Conservation (phyloP, 202 grass and related monocot species). For the Panicum hallii region DNA sequence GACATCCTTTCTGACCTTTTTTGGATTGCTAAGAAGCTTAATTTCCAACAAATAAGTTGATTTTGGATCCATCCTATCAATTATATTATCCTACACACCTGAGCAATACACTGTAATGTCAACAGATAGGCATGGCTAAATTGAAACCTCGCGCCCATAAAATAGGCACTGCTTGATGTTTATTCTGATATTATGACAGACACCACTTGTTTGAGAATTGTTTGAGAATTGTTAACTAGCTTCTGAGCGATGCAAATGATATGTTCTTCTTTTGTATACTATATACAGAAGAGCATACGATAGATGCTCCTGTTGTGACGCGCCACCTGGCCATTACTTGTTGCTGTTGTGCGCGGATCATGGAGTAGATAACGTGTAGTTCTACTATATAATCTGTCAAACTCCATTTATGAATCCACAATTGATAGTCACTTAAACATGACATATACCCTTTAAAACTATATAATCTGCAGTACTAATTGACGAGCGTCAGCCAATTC, state of each 20-base stretch:
- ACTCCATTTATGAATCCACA: slow-evolving; percentile 27
- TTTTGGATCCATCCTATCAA: too few species aligned
- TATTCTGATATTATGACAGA: too few species aligned
- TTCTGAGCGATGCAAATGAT: not conserved
- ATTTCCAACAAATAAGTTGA: too few species aligned
- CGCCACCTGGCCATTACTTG: not conserved
- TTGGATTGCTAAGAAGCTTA: too few species aligned
- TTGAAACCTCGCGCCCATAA: too few species aligned
- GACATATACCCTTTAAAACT: not conserved
- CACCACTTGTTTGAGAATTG: too few species aligned
- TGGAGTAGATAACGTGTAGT: not conserved
- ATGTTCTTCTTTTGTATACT: not conserved
- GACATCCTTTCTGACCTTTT: too few species aligned
- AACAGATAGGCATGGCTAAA: too few species aligned
- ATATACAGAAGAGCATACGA: not conserved
- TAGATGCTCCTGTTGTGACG: not conserved
- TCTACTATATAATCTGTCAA: slow-evolving; percentile 5
- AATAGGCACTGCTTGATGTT: too few species aligned
- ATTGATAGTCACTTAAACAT: not conserved
- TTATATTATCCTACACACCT: too few species aligned
- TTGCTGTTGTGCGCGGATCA: not conserved
- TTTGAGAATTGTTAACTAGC: not conserved
- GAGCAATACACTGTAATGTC: too few species aligned
- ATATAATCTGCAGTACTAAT: not conserved
- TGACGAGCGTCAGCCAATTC: slow-evolving; percentile 11